Evolutionary conservation across 441 rosid species (phyloP).

Genomic region (Eutrema salsugineum): DNA sequence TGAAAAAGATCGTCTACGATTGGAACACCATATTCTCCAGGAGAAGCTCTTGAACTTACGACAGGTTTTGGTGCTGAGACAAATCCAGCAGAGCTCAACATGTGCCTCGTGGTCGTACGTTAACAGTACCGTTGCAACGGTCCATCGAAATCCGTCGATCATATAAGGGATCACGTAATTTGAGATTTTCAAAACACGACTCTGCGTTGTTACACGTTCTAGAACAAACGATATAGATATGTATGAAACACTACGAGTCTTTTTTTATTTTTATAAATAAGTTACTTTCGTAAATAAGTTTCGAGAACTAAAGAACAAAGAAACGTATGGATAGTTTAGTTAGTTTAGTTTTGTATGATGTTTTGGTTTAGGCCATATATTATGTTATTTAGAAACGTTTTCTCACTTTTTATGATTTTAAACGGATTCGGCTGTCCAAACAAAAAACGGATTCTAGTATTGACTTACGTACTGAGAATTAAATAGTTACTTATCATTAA

Average conservation of each 20-base stretch:
- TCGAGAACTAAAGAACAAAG: too few species aligned
- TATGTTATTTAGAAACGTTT: not conserved
- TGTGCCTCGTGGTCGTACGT: constrained; percentile 49
- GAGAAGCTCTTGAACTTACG: constrained; percentile 51
- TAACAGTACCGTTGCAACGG: constrained; percentile 33
- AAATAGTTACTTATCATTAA: not conserved
- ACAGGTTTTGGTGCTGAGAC: constrained; percentile 48
- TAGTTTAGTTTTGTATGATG: too few species aligned
- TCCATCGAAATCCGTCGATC: constrained; percentile 40
- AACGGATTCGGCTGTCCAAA: too few species aligned
- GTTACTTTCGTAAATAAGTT: not conserved
- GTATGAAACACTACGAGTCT: not conserved
- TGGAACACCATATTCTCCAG: constrained; percentile 45
- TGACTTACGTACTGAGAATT: too few species aligned
- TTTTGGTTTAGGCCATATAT: too few species aligned
- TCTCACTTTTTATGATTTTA: not conserved
- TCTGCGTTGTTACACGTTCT: not conserved
- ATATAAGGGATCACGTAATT: constrained; percentile 30
- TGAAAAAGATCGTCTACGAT: constrained; percentile 44
- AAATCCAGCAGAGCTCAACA: constrained; percentile 46
- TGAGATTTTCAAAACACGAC: not conserved
- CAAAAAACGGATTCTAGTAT: too few species aligned
- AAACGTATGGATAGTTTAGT: too few species aligned
- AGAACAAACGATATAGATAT: too few species aligned
- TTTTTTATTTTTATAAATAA: not conserved